Percentiles rank a stretch among this genome's conserved stretches.
phyloP scores from a whole-genome alignment of 805 yeast species.

The Pichia exigua region DNA sequence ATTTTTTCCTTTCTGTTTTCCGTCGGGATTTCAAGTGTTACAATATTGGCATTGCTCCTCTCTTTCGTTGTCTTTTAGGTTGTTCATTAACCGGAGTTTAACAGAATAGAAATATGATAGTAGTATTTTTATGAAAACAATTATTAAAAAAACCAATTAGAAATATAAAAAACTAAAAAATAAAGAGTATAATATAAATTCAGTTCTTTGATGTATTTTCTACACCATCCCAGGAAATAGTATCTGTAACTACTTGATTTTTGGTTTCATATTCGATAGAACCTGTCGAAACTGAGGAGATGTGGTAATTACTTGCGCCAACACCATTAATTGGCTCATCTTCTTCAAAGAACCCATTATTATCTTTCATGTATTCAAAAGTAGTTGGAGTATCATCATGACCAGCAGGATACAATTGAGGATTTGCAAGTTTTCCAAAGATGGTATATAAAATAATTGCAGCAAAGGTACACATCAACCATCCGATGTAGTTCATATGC shows the following conservation, averaged over 20 bases:
- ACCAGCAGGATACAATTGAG: slow-evolving; percentile 15
- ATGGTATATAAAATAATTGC: slow-evolving; percentile 12
- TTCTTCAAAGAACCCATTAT: slow-evolving; percentile 21
- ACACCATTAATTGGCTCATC: slow-evolving; percentile 21
- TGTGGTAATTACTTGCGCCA: slow-evolving; percentile 3
- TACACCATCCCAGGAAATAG: neutral
- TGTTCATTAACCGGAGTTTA: neutral
- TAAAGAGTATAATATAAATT: neutral
- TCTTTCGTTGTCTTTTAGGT: neutral
- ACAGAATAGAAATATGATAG: neutral
- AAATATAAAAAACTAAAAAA: neutral
- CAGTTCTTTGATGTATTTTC: neutral
- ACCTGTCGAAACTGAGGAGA: neutral
- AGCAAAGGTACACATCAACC: slow-evolving; percentile 18
- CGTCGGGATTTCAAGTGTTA: neutral
- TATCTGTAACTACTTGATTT: neutral
- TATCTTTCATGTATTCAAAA: slow-evolving; percentile 17
- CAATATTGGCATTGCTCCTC: too few species aligned
- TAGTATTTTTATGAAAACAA: neutral
- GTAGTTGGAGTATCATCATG: slow-evolving; percentile 17
- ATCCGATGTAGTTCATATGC: slow-evolving; percentile 20
- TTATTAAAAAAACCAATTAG: neutral
- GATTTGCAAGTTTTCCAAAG: slow-evolving; percentile 14
- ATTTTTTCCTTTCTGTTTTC: neutral
- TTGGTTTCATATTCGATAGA: neutral